phyloP scores from a whole-genome alignment of 768 basidiomycete species.

The Dictyophora rubrovolvata region DNA sequence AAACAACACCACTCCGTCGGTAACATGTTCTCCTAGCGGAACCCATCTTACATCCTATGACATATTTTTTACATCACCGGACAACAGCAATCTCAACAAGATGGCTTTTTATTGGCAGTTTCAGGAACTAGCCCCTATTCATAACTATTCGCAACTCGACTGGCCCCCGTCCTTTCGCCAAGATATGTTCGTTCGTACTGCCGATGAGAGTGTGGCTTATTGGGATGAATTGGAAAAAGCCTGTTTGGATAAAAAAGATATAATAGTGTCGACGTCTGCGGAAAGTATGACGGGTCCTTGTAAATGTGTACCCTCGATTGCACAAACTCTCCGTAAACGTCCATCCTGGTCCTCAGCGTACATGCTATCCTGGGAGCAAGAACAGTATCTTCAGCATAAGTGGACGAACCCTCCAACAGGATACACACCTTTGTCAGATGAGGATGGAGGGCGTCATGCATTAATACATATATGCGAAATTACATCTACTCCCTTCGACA shows the following conservation, averaged over 20 bases:
- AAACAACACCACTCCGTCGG: constrained; percentile 28
- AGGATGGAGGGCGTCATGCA: constrained; percentile 28
- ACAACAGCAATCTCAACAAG: constrained; percentile 33
- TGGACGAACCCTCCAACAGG: constrained; percentile 32
- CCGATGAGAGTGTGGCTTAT: constrained; percentile 32
- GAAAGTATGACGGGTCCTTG: constrained; percentile 17
- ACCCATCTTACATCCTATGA: constrained; percentile 40
- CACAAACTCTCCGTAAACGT: constrained; percentile 45
- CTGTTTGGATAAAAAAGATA: constrained; percentile 28
- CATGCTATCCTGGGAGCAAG: constrained; percentile 57
- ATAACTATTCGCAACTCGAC: constrained; percentile 46
- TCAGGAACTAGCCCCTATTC: constrained; percentile 41
- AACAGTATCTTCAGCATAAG: constrained; percentile 43
- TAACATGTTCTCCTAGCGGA: constrained; percentile 35
- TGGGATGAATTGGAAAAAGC: constrained; percentile 50
- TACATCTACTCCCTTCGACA: constrained; percentile 43
- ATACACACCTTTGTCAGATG: constrained; percentile 39
- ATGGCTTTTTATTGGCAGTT: constrained; percentile 64
- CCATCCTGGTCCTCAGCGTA: constrained; percentile 55
- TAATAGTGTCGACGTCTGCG: constrained; percentile 14
- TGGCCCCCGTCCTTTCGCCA: constrained; percentile 38
- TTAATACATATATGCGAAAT: constrained; percentile 42
- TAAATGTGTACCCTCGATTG: constrained; percentile 22
- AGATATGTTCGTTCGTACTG: constrained; percentile 30
- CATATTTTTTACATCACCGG: constrained; percentile 30